These are phyloP conservation scores for Cudoniella acicularis DNA, from an alignment of 495 filamentous ascomycete species.

Conservation along the genomic window DNA sequence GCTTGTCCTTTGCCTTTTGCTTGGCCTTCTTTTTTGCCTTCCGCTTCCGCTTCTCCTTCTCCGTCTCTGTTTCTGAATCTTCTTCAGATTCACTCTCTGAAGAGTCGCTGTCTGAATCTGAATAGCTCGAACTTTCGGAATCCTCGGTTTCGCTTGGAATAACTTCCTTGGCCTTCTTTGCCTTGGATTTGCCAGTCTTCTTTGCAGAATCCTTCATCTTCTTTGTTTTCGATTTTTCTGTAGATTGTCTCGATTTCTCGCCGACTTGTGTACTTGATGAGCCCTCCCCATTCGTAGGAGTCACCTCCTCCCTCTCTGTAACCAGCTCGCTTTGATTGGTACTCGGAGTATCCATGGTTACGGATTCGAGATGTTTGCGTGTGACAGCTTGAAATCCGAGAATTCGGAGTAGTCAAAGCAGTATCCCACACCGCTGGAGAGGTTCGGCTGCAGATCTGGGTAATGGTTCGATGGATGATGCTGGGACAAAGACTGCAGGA, in stretches of 20 bases:
- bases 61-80: conserved; percentile 32
- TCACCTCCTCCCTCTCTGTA: conserved; percentile 16
- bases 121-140: conserved; percentile 23
- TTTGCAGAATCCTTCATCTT: conserved; percentile 33
- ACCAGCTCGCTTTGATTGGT: conserved; percentile 23
- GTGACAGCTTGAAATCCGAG: neutral
- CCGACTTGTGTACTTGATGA: conserved; percentile 18
- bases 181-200: conserved; percentile 31
- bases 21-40: conserved; percentile 38
- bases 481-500: neutral
- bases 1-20: conserved; percentile 27
- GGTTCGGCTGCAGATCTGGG: neutral
- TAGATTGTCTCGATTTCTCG: conserved; percentile 13
- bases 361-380: neutral
- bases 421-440: neutral
- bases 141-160: conserved; percentile 23
- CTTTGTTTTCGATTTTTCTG: conserved; percentile 33
- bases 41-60: conserved; percentile 39
- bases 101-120: conserved; percentile 20
- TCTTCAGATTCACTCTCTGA: conserved; percentile 24
- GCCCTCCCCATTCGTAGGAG: conserved; percentile 9
- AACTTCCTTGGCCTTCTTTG: conserved; percentile 32
- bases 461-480: neutral
- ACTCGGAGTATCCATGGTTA: conserved; percentile 27
- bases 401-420: neutral